Evolutionary conservation across 1,284 basidiomycete species (phyloP), one percentile per base, ranked within the genome.

Genomic region (Entoloma clypeatum): DNA sequence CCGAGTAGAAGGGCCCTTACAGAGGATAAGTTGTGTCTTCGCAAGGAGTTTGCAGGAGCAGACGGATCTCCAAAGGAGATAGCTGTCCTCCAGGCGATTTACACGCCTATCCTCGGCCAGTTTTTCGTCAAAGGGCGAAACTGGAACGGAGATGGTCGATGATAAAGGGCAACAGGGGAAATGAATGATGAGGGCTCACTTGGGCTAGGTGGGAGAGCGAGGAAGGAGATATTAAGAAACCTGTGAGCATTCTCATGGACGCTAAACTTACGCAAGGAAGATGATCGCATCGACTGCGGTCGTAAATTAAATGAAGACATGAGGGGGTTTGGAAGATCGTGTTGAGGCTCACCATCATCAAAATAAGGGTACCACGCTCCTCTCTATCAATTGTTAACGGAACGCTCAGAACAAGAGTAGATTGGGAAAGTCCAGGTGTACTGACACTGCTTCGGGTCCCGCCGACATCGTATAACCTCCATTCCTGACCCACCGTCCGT

Each of bases 301-400:
- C 22, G 33, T 3, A 16, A 39, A 26, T 21, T 35, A 45, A 40
- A 10, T 32, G 41, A 9, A 44, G 37, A 21, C 36, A 38, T 23
- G 30, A 11, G 25, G 28, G 30, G 17, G 8, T 16, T 37, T 13
- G 22, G 33, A 19, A 29, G 47, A 14, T 26, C 45, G 18, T 25
- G 16, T 42, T 17, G 31, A 28, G 40, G 28, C 59, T 46, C 50
- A 67, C 69, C 67, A 56, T 85, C 81, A 48, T 84, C 79, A 47
- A 86, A 86, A 57, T 76, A 87, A 3, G 81, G 73, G 53, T 80
- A 78, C 85, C 84, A 87, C 3, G 77, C 75, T 7, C 73, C 70
- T 26, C 82, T 71, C 82, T 85, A 53, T 28, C 34, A 29, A 39
- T 31, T 19, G 31, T 25, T 32, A 21, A 41, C 26, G 33, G 29